Base-by-base conservation (phyloP, 129 eudicot species). In the Deinandra increscens region DNA sequence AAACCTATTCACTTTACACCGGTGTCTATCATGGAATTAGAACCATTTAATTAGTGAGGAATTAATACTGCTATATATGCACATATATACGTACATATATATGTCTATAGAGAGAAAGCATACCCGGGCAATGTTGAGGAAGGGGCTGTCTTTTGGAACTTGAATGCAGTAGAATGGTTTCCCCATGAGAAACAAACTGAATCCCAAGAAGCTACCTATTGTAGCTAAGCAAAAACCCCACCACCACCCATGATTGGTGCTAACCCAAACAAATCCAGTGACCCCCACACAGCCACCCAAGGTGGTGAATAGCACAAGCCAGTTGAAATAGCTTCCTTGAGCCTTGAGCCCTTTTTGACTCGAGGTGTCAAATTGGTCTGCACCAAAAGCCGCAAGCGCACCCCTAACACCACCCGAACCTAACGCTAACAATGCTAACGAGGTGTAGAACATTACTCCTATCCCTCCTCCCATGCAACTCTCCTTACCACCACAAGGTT, bases 361-460 rank as follows among this genome's bases (percentile, higher is more conserved):
- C 10, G 81, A 84, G 33, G 38, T 49, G 53, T 86, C 81, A 34
- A 89, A 89, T 26, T 89, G 93, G 74, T 86, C 96, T 0, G 96
- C 96, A 0, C 96, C 96, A 2, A 89, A 79, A 2, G 96, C 81
- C 1, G 96, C 86, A 50, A 89, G 86, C 11, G 96, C 78, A 0
- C 93, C 96, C 78, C 83, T 80, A 7, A 86, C 92, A 15, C 92
- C 93, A 49, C 96, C 92, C 8, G 73, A 23, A 0, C 96, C 96
- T 29, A 89, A 65, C 4, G 92, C 92, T 23, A 83, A 51, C 68
- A 86, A 78, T 3, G 82, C 69, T 18, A 89, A 60, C 8, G 96
- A 75, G 6, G 75, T 20, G 60, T 86, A 89, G 76, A 89, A 81
- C 82, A 83, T 77, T 9, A 80, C 37, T 1, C 87, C 87, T 10